A percentile compares a stretch with the other conserved stretches of the same genome.
phyloP scores from a whole-genome alignment of 164 flowering plant genomes.

The Houttuynia cordata region DNA sequence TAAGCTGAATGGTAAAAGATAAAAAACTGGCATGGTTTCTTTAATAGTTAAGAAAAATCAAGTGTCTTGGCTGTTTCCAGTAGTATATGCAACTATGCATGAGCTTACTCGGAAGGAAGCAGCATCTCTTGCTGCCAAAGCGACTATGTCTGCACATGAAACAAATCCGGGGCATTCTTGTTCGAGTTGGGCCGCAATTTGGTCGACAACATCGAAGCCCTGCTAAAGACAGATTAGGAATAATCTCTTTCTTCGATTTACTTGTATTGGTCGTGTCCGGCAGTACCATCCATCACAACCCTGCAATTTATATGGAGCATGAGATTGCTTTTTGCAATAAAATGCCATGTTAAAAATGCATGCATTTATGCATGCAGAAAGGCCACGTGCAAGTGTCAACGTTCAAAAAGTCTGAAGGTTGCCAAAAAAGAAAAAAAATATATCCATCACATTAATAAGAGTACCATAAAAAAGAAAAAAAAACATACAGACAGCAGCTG shows the following conservation, averaged over 20 bases:
- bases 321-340: too few relatives aligned
- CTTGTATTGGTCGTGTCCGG: not conserved
- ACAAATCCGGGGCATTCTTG: constrained; percentile 4
- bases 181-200: constrained; percentile 1
- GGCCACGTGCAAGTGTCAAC: too few relatives aligned
- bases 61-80: not conserved
- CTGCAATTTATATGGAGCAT: not conserved
- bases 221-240: not conserved
- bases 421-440: too few relatives aligned
- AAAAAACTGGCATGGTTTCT: not conserved
- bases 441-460: too few relatives aligned
- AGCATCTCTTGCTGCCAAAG: constrained; percentile 4
- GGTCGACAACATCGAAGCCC: constrained; percentile 2
- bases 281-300: constrained; percentile 6
- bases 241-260: not conserved
- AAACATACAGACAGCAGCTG: too few relatives aligned
- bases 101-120: too few relatives aligned
- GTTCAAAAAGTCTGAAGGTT: too few relatives aligned
- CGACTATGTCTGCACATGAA: constrained; percentile 5
- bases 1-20: constrained; percentile 17
- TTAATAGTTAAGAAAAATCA: not conserved
- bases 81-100: too few relatives aligned
- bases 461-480: too few relatives aligned
- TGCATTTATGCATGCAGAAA: too few relatives aligned
- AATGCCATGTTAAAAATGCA: too few relatives aligned